A percentile compares a stretch with the other conserved stretches of the same genome.
These are phyloP conservation scores for Pseudoperonospora humuli DNA, from an alignment of 352 stramenopile species.

Conservation along the genomic window DNA sequence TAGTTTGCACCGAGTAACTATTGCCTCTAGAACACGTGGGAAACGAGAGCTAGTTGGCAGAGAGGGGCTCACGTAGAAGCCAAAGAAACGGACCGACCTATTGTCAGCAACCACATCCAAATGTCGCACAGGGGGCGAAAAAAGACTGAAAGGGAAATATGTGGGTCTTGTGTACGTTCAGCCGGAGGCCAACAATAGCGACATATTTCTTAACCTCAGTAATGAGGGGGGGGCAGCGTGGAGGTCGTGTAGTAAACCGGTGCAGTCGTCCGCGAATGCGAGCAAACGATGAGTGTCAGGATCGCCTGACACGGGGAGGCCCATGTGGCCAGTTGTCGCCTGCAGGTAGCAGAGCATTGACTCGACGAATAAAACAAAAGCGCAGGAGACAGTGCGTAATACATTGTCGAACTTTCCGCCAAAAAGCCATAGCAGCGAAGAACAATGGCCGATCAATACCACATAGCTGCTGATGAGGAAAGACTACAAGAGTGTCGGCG, in stretches of 20 bases:
- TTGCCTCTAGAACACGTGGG: neutral
- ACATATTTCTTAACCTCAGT: neutral
- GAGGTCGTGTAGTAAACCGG: neutral
- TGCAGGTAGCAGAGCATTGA: neutral
- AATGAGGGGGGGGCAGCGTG: neutral
- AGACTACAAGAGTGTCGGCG: no score
- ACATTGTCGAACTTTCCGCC: no score
- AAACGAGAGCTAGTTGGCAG: constrained; percentile 4
- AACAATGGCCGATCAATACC: no score
- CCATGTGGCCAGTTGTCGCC: neutral
- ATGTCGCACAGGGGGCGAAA: no score
- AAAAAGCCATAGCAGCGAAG: no score
- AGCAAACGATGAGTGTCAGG: neutral
- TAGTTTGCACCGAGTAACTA: neutral
- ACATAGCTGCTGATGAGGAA: no score
- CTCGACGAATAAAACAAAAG: neutral
- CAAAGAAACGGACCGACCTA: neutral
- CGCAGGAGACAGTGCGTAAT: neutral
- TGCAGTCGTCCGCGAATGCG: neutral
- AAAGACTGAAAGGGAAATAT: neutral
- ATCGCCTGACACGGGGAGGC: neutral
- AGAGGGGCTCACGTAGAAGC: constrained; percentile 2
- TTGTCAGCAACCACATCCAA: constrained; percentile 1
- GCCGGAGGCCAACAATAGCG: neutral
- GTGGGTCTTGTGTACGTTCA: neutral